Evolutionary conservation across 2,329 filamentous ascomycete species (phyloP).

Genomic region (Talaromyces islandicus): DNA sequence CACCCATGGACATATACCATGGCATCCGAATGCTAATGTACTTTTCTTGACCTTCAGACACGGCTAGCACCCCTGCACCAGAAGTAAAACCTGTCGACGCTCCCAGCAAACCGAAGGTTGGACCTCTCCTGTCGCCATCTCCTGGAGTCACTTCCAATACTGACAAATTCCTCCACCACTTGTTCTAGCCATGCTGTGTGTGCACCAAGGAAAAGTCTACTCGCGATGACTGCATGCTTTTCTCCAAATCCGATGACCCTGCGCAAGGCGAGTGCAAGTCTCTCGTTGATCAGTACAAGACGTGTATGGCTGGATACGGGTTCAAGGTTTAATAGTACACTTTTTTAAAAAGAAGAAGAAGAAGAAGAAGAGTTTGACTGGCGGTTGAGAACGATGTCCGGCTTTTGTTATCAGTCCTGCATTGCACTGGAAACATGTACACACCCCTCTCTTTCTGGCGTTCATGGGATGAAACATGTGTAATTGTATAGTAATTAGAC

Average conservation of each 20-base stretch:
- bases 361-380: background rate
- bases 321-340: slow-evolving; percentile 53
- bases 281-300: slow-evolving; percentile 77
- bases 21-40: background rate
- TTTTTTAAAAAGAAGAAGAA: too few species aligned
- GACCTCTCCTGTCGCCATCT: background rate
- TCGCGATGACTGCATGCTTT: slow-evolving; percentile 98
- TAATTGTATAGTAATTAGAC: background rate
- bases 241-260: slow-evolving; percentile 78
- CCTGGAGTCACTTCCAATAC: background rate
- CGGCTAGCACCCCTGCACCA: slow-evolving; percentile 3
- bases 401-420: background rate
- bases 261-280: slow-evolving; percentile 70
- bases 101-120: slow-evolving; percentile 35
- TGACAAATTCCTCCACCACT: background rate
- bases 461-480: background rate
- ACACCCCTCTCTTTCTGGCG: slow-evolving; percentile 6
- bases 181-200: slow-evolving; percentile 74
- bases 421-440: slow-evolving; percentile 2
- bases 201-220: slow-evolving; percentile 91
- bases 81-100: slow-evolving; percentile 15
- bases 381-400: background rate
- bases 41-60: background rate
- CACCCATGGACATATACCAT: background rate
- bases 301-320: slow-evolving; percentile 88